Evolutionary conservation across 768 basidiomycete genomes (phyloP).

Genomic region (Trametes cubensis): DNA sequence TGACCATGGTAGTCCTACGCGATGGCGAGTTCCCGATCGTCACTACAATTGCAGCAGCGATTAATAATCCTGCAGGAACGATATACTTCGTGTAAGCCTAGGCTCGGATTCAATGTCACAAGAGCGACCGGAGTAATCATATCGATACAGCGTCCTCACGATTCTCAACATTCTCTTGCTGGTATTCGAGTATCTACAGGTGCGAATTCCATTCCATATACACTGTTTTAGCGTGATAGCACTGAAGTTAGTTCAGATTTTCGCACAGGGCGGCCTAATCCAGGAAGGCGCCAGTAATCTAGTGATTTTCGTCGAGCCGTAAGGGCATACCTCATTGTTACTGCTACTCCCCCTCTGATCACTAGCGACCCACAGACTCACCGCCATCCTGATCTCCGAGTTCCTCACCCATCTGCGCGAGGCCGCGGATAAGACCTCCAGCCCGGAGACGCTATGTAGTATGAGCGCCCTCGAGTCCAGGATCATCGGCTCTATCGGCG

Average conservation of each 20-base stretch:
- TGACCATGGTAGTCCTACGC: background rate
- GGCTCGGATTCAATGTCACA: too few species aligned
- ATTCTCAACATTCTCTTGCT: background rate
- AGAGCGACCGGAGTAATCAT: background rate
- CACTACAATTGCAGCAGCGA: too few species aligned
- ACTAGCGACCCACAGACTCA: background rate
- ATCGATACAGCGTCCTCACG: background rate
- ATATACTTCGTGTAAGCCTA: background rate
- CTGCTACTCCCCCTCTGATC: background rate
- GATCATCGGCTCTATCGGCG: background rate
- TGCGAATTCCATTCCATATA: too few species aligned
- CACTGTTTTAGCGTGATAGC: too few species aligned
- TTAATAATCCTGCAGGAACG: background rate
- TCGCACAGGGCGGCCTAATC: background rate
- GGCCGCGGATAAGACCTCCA: background rate
- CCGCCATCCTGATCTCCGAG: background rate
- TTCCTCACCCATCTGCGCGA: background rate
- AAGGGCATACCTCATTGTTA: too few species aligned
- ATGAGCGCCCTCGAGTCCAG: background rate
- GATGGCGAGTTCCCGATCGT: background rate
- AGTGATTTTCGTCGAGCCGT: background rate
- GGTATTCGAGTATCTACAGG: background rate
- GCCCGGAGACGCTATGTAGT: background rate
- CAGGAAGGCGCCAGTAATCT: background rate
- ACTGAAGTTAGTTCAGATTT: background rate